Evolutionary conservation across 1,284 basidiomycete genomes (phyloP).

Genomic region (Inonotus hispidus): DNA sequence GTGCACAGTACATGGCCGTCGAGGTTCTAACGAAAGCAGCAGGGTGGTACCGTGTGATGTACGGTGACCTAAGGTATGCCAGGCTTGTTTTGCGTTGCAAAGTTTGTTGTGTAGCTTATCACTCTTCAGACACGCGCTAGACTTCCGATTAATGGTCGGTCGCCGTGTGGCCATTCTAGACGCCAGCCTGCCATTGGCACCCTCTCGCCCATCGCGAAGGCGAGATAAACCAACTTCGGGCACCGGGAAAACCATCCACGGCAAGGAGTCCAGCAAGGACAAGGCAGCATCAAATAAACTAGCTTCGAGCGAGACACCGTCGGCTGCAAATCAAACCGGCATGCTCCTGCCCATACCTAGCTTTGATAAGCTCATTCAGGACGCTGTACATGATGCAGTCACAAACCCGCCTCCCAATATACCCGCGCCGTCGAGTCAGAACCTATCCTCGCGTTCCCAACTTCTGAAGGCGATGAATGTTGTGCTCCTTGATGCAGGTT

Average conservation of each 20-base stretch:
- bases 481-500: constrained; percentile 53
- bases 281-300: background rate
- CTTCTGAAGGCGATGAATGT: constrained; percentile 37
- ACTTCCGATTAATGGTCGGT: constrained; percentile 67
- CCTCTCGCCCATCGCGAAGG: constrained; percentile 3
- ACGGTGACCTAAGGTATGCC: constrained; percentile 55
- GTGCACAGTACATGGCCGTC: constrained; percentile 27
- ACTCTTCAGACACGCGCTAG: constrained; percentile 58
- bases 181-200: constrained; percentile 30
- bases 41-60: constrained; percentile 75
- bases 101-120: background rate
- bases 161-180: constrained; percentile 65
- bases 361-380: constrained; percentile 45
- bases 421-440: background rate
- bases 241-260: background rate
- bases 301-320: background rate
- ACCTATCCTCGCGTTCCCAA: constrained; percentile 26
- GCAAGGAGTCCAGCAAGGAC: constrained; percentile 8
- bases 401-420: constrained; percentile 13
- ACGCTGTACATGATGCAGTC: constrained; percentile 27
- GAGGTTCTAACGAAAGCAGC: constrained; percentile 71
- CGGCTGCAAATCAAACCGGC: constrained; percentile 25
- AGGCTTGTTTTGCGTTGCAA: background rate
- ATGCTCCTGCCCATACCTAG: constrained; percentile 57
- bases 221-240: constrained; percentile 3